These are phyloP conservation scores for Xylariaceae sp. DNA, from an alignment of 2,329 filamentous ascomycete species.

Conservation along the genomic window DNA sequence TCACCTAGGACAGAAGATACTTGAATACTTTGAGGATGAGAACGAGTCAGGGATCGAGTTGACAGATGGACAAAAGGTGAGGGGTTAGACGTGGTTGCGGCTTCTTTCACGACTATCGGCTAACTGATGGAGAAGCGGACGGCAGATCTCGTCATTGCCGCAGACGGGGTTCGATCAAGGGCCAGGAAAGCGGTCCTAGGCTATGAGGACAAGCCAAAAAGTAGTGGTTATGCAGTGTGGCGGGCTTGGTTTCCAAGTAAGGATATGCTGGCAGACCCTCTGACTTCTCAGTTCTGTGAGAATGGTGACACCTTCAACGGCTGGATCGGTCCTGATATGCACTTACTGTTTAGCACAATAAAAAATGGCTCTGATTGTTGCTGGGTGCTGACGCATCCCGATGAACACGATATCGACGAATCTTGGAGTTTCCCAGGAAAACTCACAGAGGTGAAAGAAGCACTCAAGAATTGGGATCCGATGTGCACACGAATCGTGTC, in stretches of 20 bases:
- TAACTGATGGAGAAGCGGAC: slow-evolving; percentile 28
- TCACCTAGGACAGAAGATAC: slow-evolving; percentile 47
- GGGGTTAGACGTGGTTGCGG: not conserved
- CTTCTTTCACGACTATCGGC: not conserved
- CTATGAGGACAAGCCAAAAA: slow-evolving; percentile 48
- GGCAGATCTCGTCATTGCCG: slow-evolving; percentile 50
- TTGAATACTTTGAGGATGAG: slow-evolving; percentile 53
- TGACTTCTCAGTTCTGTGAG: slow-evolving; percentile 50
- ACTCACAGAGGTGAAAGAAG: slow-evolving; percentile 47
- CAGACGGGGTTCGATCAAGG: slow-evolving; percentile 52
- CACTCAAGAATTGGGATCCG: slow-evolving; percentile 50
- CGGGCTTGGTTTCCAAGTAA: slow-evolving; percentile 51
- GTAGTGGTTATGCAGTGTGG: slow-evolving; percentile 49
- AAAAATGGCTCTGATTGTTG: slow-evolving; percentile 53
- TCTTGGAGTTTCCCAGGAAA: slow-evolving; percentile 52
- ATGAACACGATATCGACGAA: slow-evolving; percentile 52
- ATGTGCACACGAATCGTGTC: slow-evolving; percentile 41
- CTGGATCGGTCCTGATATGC: slow-evolving; percentile 54
- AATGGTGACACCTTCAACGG: slow-evolving; percentile 58
- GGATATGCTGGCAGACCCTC: slow-evolving; percentile 48
- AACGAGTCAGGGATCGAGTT: slow-evolving; percentile 48
- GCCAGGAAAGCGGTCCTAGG: slow-evolving; percentile 48
- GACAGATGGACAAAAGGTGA: slow-evolving; percentile 42
- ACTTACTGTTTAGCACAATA: slow-evolving; percentile 55
- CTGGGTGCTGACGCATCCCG: slow-evolving; percentile 56